Percentiles rank a stretch among this genome's conserved stretches.
phyloP scores from a whole-genome alignment of 306 rosid genomes.

The Castanospermum australe region DNA sequence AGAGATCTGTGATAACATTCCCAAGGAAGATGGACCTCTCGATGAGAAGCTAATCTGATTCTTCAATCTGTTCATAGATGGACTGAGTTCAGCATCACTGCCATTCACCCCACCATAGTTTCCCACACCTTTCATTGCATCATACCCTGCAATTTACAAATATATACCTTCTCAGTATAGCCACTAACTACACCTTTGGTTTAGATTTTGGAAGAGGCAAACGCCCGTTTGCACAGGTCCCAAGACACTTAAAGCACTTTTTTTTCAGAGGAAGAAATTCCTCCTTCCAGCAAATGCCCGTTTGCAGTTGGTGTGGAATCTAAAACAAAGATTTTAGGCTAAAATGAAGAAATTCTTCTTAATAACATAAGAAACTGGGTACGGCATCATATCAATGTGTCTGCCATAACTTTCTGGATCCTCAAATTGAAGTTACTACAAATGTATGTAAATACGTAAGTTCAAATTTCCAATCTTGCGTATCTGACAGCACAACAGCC shows the following conservation, averaged over 20 bases:
- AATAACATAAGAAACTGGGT: neutral
- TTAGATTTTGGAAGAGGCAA: too few relatives aligned
- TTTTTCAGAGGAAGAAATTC: too few relatives aligned
- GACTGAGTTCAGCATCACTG: conserved; percentile 41
- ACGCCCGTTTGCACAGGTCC: too few relatives aligned
- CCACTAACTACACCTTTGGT: too few relatives aligned
- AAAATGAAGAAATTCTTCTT: neutral
- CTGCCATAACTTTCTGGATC: neutral
- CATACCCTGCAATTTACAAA: conserved; percentile 50
- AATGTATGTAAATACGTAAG: neutral
- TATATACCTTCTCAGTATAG: conserved; percentile 5
- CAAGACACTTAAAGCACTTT: too few relatives aligned
- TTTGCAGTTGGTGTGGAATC: too few relatives aligned
- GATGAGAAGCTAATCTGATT: conserved; percentile 59
- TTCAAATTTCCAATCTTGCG: neutral
- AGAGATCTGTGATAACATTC: conserved; percentile 48
- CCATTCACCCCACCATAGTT: conserved; percentile 43
- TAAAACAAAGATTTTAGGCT: too few relatives aligned
- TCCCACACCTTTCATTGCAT: conserved; percentile 40
- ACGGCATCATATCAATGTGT: neutral
- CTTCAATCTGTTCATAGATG: conserved; percentile 55
- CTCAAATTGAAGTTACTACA: neutral
- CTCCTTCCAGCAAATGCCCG: too few relatives aligned
- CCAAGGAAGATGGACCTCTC: conserved; percentile 46
- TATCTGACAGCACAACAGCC: neutral